phyloP scores from a whole-genome alignment of 1,284 basidiomycete genomes.

The Flammula alnicola region DNA sequence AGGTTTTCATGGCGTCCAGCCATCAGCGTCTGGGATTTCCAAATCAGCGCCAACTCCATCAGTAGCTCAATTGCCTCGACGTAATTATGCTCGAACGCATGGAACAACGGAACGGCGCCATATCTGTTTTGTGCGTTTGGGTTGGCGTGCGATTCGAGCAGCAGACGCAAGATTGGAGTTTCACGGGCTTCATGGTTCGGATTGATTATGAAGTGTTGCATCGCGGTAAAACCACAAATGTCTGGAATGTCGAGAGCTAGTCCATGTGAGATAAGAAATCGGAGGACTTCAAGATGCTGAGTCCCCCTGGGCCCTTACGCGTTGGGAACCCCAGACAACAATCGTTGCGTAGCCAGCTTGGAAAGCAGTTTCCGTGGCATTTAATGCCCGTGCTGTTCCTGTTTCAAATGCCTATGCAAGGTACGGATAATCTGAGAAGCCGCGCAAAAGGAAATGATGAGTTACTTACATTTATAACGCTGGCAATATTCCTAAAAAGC shows the following conservation, averaged over 20 bases:
- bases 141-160: conserved; percentile 50
- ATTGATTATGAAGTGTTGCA: conserved; percentile 47
- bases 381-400: conserved; percentile 46
- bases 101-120: conserved; percentile 48
- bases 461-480: neutral
- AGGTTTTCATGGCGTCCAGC: conserved; percentile 37
- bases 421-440: no score
- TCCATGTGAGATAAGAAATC: conserved; percentile 48
- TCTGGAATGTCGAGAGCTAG: conserved; percentile 47
- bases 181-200: neutral
- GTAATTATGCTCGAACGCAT: conserved; percentile 41
- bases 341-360: conserved; percentile 51
- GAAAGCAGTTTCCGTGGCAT: conserved; percentile 49
- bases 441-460: neutral
- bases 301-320: conserved; percentile 26
- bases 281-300: conserved; percentile 42
- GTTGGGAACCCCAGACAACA: conserved; percentile 48
- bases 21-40: conserved; percentile 52
- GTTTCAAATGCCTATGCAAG: conserved; percentile 41
- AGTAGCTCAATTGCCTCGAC: conserved; percentile 45
- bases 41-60: conserved; percentile 54
- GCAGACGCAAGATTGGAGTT: conserved; percentile 26
- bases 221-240: conserved; percentile 53
- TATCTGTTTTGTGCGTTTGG: conserved; percentile 50
- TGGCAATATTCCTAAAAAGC: neutral